Evolutionary conservation across 176 grass and related monocot species (phyloP), one percentile per base, ranked within the genome.

Genomic region (Triticum monococcum): DNA sequence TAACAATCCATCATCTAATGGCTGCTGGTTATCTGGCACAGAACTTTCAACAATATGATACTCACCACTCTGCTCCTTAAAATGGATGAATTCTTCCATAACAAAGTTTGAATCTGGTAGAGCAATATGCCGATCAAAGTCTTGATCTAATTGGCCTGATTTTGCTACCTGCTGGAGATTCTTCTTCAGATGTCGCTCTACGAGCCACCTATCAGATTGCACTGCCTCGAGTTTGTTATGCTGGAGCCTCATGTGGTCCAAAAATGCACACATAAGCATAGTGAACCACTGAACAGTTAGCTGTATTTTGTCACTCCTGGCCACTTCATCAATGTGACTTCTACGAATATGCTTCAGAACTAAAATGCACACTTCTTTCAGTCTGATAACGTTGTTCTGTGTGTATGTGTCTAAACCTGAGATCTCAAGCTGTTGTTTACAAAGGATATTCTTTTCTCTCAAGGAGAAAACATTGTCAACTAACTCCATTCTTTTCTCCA

Each of bases 401-500:
- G 60, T 92, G 7, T 92, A 37, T 35, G 38, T 75, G 9, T 80
- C 62, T 52, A 95, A 88, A 43, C 90, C 61, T 75, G 54, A 90
- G 54, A 92, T 79, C 81, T 91, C 87, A 62, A 78, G 38, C 17
- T 87, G 72, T 41, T 98, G 96, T 82, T 94, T 92, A n/a, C 72
- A 59, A 64, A 71, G 30, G 18, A 98, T 80, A 36, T 77, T 63
- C 25, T 83, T 78, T 83, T 89, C 45, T 79, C 96, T 93, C 57
- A 56, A 76, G 69, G 83, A 85, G 64, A 68, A 91, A 80, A 85
- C 77, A 43, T 52, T 86, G 68, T 93, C 56, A 59, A 22, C 22
- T 59, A 59, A 59, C 56, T 59, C 20, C 7, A 59, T 59, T 59
- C 56, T 59, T 59, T 59, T 59, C 56, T 59, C 56, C 56, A 22